Base-by-base conservation (phyloP, 2,329 filamentous ascomycete species). In the Trichoderma polysporum region DNA sequence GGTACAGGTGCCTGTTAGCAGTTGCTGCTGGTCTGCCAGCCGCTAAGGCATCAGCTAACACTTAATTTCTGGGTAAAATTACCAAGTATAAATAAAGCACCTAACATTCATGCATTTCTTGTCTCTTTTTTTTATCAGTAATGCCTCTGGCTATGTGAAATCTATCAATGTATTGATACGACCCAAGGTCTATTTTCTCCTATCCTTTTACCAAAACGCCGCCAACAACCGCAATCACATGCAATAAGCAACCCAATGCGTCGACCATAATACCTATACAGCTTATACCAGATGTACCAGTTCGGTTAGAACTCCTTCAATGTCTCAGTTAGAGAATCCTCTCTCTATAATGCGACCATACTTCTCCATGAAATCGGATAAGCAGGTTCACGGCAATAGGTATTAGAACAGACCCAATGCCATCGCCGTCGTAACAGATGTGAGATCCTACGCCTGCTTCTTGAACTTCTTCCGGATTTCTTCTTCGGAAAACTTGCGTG, bases 401-500 rank as follows among this genome's bases (percentile, higher is more conserved):
- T 13, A 7, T 37, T 25, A 19, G 29, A 50, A 1, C 10, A 29
- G 10, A 39, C 22, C 10, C 56, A 17, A 19, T 59, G 45, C 47
- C 47, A 22, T 15, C 22, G 22, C 35, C 27, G 0, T 54, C 1
- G 3, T 13, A 39, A 4, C 13, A 19, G n/a, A 3, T 22, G 22
- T 6, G 9, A 39, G 3, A 15, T 6, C n/a, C 35, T 60, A 66
- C 3, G 27, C 33, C 15, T 47, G 33, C n/a, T 69, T 69, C 19
- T 70, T 71, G 60, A 88, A 91, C 75, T 89, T 90, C 56, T 78
- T 76, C 37, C 72, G 76, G 68, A 92, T 89, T 68, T 91, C 90
- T 68, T 86, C 85, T 74, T 90, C 86, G 0, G 80, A 84, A 70
- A 94, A 92, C 59, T 78, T 80, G 49, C 84, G 80, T n/a, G 90